Percentiles rank a stretch among this genome's conserved stretches.
Evolutionary conservation across 805 yeast species (phyloP).

Genomic region (Sugiyamaella mastotermitis): DNA sequence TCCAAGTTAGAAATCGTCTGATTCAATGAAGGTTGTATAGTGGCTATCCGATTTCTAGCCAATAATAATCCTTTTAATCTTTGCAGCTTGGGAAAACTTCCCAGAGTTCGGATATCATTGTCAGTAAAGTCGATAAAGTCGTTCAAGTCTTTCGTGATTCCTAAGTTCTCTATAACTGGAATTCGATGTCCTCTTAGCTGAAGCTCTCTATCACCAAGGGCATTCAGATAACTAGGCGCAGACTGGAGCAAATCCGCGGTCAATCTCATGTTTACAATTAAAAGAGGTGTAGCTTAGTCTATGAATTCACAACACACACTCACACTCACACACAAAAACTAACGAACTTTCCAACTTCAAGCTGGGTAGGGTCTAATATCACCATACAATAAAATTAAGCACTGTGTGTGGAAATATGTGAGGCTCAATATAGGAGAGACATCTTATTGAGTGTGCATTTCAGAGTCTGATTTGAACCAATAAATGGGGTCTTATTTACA

Average conservation of each 20-base stretch:
- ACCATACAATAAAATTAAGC: no score
- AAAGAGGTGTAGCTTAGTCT: no score
- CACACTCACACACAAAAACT: no score
- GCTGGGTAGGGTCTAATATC: no score
- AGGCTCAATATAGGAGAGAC: no score
- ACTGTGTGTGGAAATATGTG: no score
- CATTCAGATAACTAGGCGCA: constrained; percentile 47
- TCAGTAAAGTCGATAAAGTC: constrained; percentile 68
- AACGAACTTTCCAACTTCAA: no score
- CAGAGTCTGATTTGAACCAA: no score
- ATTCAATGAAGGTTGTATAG: constrained; percentile 34
- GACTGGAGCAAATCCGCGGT: constrained; percentile 44
- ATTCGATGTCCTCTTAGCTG: constrained; percentile 37
- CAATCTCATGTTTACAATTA: constrained; percentile 44
- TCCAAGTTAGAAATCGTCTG: constrained; percentile 42
- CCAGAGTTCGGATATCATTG: constrained; percentile 57
- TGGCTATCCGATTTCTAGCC: constrained; percentile 54
- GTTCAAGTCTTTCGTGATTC: constrained; percentile 36
- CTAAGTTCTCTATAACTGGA: constrained; percentile 40
- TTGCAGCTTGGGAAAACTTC: constrained; percentile 40
- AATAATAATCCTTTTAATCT: constrained; percentile 49
- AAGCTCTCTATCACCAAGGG: constrained; percentile 36
- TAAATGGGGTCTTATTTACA: no score
- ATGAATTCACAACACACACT: no score
- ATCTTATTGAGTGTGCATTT: no score